A percentile compares a stretch with the other conserved stretches of the same genome.
phyloP scores from a whole-genome alignment of 2,329 filamentous ascomycete genomes.

The Knufia fluminis region DNA sequence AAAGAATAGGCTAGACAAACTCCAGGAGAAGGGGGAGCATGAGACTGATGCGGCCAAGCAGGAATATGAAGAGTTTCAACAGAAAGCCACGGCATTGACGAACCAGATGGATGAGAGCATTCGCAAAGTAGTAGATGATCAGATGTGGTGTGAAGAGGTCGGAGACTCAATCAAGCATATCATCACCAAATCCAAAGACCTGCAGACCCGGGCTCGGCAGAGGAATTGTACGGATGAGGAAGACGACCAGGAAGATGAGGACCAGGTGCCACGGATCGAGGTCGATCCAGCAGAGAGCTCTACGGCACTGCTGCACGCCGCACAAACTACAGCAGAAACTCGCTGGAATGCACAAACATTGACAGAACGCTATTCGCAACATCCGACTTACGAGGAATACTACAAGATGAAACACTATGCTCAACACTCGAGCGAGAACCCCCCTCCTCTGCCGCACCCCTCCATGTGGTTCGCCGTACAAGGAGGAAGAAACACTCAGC shows the following conservation, averaged over 20 bases:
- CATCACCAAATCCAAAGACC: conserved; percentile 28
- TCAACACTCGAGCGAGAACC: conserved; percentile 44
- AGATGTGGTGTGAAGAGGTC: conserved; percentile 38
- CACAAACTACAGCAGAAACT: conserved; percentile 23
- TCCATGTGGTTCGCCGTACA: conserved; percentile 54
- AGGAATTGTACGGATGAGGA: conserved; percentile 29
- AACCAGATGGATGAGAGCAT: conserved; percentile 49
- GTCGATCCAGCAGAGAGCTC: conserved; percentile 8
- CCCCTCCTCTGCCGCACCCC: conserved; percentile 45
- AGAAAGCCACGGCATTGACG: conserved; percentile 44
- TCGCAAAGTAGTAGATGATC: conserved; percentile 49
- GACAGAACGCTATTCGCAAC: conserved; percentile 43
- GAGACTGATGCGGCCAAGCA: conserved; percentile 26
- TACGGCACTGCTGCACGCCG: conserved; percentile 17
- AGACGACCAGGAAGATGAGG: conserved; percentile 31
- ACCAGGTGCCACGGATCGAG: conserved; percentile 25
- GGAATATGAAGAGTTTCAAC: conserved; percentile 33
- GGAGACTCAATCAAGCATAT: conserved; percentile 37
- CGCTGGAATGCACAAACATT: conserved; percentile 21
- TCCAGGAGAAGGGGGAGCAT: conserved; percentile 13
- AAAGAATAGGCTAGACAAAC: conserved; percentile 11
- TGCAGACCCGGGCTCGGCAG: conserved; percentile 23
- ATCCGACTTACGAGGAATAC: conserved; percentile 55
- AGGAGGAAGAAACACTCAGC: conserved; percentile 29
- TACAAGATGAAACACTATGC: conserved; percentile 54